Percentiles rank a stretch among this genome's conserved stretches.
These are phyloP conservation scores for Posidonia oceanica DNA, from an alignment of 116 monocot species.

Conservation along the genomic window DNA sequence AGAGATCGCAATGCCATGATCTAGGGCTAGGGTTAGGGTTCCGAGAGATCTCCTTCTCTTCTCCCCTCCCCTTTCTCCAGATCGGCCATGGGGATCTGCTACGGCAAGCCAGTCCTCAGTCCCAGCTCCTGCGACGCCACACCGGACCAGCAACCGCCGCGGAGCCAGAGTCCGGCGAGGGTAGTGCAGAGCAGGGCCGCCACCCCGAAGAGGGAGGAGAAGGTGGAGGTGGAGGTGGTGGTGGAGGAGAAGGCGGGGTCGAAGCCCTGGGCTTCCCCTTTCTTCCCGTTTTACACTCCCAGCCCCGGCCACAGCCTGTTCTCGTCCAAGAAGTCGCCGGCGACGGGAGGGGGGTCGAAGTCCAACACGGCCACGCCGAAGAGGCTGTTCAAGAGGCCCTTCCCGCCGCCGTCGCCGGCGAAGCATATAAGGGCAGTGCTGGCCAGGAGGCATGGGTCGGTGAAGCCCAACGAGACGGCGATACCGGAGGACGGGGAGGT, in stretches of 20 bases:
- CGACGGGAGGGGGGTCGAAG: constrained; percentile 18
- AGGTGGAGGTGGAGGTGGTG: constrained; percentile 4
- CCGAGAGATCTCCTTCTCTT: background rate
- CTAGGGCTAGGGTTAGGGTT: no score
- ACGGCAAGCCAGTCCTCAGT: constrained; percentile 5
- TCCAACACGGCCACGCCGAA: constrained; percentile 41
- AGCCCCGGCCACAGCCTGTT: constrained; percentile 45
- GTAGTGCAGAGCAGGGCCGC: background rate
- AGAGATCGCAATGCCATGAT: no score
- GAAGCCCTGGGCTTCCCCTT: constrained; percentile 18
- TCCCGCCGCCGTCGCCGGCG: constrained; percentile 84
- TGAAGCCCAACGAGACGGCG: constrained; percentile 41
- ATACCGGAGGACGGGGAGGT: constrained; percentile 29
- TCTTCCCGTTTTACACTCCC: constrained; percentile 71
- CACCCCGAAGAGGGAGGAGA: constrained; percentile 4
- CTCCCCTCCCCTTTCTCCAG: background rate
- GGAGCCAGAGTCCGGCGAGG: background rate
- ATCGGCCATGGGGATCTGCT: constrained; percentile 13
- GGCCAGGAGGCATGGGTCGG: constrained; percentile 50
- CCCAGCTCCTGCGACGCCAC: constrained; percentile 7
- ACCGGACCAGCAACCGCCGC: background rate
- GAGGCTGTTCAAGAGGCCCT: constrained; percentile 63
- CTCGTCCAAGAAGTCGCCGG: constrained; percentile 61
- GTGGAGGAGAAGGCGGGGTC: background rate
- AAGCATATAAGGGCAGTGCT: constrained; percentile 93